Conservation (phyloP, 306 rosid species). For the Prunus kanzakura region DNA sequence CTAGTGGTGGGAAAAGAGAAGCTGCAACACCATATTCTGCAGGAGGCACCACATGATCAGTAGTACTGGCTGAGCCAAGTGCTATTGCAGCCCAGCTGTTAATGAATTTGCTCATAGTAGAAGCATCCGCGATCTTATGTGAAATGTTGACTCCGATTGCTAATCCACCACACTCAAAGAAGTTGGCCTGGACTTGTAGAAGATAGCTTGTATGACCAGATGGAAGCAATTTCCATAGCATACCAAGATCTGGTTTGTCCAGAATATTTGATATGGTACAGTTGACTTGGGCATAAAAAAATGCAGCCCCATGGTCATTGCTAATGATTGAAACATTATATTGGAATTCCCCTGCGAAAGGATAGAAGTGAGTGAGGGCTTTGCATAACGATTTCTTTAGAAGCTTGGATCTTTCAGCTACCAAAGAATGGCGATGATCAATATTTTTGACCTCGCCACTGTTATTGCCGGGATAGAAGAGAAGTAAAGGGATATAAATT, state of each 20-base stretch:
- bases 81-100: slow-evolving; percentile 23
- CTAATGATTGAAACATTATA: not conserved
- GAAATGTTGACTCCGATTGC: slow-evolving; percentile 33
- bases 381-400: not conserved
- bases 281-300: not conserved
- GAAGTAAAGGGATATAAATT: not conserved
- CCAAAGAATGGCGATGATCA: no score
- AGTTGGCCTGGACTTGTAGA: slow-evolving; percentile 28
- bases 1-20: not conserved
- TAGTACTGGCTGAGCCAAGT: not conserved
- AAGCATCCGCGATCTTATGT: slow-evolving; percentile 36
- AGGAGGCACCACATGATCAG: no score
- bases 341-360: slow-evolving; percentile 5
- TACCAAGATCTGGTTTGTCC: not conserved
- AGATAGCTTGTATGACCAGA: slow-evolving; percentile 1
- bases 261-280: not conserved
- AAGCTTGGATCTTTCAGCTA: not conserved
- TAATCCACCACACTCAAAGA: slow-evolving; percentile 41
- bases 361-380: slow-evolving; percentile 15
- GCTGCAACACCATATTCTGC: not conserved
- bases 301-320: slow-evolving; percentile 19
- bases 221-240: slow-evolving; percentile 3
- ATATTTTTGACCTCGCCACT: not conserved
- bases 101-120: slow-evolving; percentile 23
- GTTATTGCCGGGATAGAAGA: not conserved